These are phyloP conservation scores for Suillus discolor DNA, from an alignment of 768 basidiomycete species.

Conservation along the genomic window DNA sequence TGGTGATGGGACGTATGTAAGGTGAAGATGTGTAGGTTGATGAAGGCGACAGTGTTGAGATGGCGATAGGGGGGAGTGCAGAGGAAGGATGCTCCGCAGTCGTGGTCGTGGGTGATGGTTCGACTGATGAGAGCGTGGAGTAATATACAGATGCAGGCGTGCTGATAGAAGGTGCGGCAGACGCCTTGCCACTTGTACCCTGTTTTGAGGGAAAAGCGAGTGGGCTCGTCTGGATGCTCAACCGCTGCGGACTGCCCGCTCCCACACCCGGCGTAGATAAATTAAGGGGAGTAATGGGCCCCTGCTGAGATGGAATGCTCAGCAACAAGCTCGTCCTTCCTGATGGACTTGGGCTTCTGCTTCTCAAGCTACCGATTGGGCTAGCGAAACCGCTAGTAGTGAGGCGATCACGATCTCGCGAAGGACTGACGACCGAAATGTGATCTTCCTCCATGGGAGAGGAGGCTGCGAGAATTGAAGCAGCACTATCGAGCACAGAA, in stretches of 20 bases:
- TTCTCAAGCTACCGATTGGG: conserved; percentile 64
- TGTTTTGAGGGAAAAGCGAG: conserved; percentile 10
- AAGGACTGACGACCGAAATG: conserved; percentile 66
- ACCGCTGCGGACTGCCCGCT: conserved; percentile 24
- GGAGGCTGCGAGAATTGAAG: conserved; percentile 60
- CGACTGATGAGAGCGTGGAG: conserved; percentile 40
- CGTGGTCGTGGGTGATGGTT: conserved; percentile 42
- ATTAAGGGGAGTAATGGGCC: conserved; percentile 19
- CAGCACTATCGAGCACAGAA: conserved; percentile 83
- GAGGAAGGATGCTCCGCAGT: conserved; percentile 31
- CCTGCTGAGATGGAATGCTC: conserved; percentile 42
- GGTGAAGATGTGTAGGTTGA: conserved; percentile 32
- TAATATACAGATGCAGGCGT: conserved; percentile 55
- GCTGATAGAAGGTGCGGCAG: conserved; percentile 33
- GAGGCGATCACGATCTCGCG: conserved; percentile 29
- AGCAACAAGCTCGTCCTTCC: conserved; percentile 48
- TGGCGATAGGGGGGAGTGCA: conserved; percentile 22
- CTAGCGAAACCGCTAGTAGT: conserved; percentile 61
- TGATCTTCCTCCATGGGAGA: conserved; percentile 52
- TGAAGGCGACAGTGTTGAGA: conserved; percentile 23
- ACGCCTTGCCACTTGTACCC: conserved; percentile 18
- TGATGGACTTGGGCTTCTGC: conserved; percentile 66
- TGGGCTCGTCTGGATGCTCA: conserved; percentile 29
- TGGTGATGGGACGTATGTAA: conserved; percentile 22
- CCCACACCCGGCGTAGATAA: conserved; percentile 29